Percentiles rank a stretch among this genome's conserved stretches.
phyloP scores from a whole-genome alignment of 108 stramenopile species.

The Cyclostephanos tholiformis region DNA sequence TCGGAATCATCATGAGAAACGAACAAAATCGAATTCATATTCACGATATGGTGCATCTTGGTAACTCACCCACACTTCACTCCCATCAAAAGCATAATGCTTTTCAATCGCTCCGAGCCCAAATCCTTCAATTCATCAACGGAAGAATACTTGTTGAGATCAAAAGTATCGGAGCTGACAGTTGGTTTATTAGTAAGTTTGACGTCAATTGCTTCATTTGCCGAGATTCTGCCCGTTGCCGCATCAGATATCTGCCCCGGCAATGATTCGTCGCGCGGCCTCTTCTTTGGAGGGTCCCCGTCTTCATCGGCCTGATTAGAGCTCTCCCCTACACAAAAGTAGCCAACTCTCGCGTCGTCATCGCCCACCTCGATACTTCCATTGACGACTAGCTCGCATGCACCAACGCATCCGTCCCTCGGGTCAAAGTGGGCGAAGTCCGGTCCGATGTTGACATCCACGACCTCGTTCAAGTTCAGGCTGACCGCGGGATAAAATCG shows the following conservation, averaged over 20 bases:
- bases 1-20: neutral
- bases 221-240: too few relatives aligned
- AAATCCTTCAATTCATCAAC: constrained; percentile 63
- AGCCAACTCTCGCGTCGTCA: constrained; percentile 1
- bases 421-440: constrained; percentile 14
- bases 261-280: constrained; percentile 25
- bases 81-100: constrained; percentile 78
- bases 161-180: constrained; percentile 39
- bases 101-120: constrained; percentile 89
- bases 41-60: too few relatives aligned
- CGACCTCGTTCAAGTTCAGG: constrained; percentile 71
- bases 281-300: constrained; percentile 25
- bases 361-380: constrained; percentile 24
- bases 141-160: constrained; percentile 59
- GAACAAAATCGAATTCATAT: neutral
- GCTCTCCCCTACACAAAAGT: neutral
- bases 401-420: constrained; percentile 40
- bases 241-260: neutral
- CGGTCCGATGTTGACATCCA: constrained; percentile 62
- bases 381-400: constrained; percentile 34
- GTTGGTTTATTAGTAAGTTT: constrained; percentile 1
- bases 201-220: neutral
- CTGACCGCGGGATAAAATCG: constrained; percentile 71
- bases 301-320: constrained; percentile 3
- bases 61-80: constrained; percentile 86